Base-by-base conservation (phyloP, 2,329 filamentous ascomycete species). In the Chalaropsis ovoidea region DNA sequence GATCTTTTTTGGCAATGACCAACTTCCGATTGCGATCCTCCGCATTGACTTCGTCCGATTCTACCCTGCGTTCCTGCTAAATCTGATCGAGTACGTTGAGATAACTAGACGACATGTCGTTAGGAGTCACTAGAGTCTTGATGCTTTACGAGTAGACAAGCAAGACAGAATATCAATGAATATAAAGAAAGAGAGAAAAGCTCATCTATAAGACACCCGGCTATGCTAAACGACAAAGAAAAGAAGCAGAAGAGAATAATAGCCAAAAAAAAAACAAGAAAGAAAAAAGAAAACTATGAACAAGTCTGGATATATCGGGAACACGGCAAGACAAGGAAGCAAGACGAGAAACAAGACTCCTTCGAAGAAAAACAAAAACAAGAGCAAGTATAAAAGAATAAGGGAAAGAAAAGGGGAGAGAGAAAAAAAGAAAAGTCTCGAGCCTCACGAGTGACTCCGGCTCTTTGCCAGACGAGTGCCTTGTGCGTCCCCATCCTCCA, bases 401-500 rank as follows among this genome's bases (percentile, higher is more conserved):
- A 49, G 7, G 5, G 31, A 52, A 39, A 31, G 6, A 22, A 63
- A 41, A 8, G 31, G 27, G 3, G 15, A 54, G 1, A 64, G 15
- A 17, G n/a, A 42, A 42, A 45, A 3, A 47, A 19, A 49, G 8
- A 7, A n/a, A 10, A 24, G 42, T 22, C 5, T 27, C 52, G 24
- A 41, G 22, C 19, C 19, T 64, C 54, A 39, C 8, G 54, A 35
- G 54, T 58, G 27, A 13, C 54, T 58, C 27, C n/a, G 54, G 54
- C 54, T 58, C 8, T n/a, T 58, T 1, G 15, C 31, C 54, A 58
- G 27, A 19, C 22, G 54, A 8, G 54, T 17, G 3, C 54, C 54
- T 17, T 58, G 54, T n/a, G 31, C 15, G 22, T 43, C 62, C 41
- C 62, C 63, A 31, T 65, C 63, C 15, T 67, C 66, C 17, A 67